Conservation (phyloP, 345 rosid genomes). For the Aquilaria yunnanensis region DNA sequence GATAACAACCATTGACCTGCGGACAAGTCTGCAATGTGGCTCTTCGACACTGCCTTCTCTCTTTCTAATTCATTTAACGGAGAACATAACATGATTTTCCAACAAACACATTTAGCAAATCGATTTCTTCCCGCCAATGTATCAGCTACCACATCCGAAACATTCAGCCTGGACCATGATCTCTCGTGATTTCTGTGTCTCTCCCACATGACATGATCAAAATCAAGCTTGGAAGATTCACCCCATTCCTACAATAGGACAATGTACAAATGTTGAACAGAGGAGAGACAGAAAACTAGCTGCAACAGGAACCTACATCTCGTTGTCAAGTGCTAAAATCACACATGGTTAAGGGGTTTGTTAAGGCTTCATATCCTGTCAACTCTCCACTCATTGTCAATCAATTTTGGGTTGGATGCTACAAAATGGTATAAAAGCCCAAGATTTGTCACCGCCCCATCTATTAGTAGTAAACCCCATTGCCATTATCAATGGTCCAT, state of each 20-base stretch:
- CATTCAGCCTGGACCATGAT: slow-evolving; percentile 85
- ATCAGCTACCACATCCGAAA: slow-evolving; percentile 57
- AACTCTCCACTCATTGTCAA: too few species aligned
- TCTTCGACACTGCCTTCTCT: slow-evolving; percentile 14
- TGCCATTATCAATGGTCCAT: too few species aligned
- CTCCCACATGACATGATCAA: slow-evolving; percentile 58
- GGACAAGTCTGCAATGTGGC: slow-evolving; percentile 25
- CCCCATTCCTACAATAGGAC: slow-evolving; percentile 37
- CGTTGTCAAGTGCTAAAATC: too few species aligned
- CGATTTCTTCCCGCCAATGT: slow-evolving; percentile 52
- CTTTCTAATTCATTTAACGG: slow-evolving; percentile 29
- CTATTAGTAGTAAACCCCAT: too few species aligned
- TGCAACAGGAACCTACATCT: too few species aligned
- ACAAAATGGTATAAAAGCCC: too few species aligned
- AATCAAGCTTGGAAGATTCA: slow-evolving; percentile 42
- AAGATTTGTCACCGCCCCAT: too few species aligned
- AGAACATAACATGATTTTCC: slow-evolving; percentile 71
- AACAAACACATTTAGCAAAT: slow-evolving; percentile 59
- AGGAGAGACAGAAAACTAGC: not conserved
- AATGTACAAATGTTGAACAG: slow-evolving; percentile 6
- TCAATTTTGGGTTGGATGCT: too few species aligned
- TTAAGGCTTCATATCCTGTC: too few species aligned
- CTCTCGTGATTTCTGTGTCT: slow-evolving; percentile 52
- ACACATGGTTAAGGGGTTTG: too few species aligned
- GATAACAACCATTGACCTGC: slow-evolving; percentile 66